Conservation (phyloP, 2,329 filamentous ascomycete species). For the Stachybotrys chartarum region DNA sequence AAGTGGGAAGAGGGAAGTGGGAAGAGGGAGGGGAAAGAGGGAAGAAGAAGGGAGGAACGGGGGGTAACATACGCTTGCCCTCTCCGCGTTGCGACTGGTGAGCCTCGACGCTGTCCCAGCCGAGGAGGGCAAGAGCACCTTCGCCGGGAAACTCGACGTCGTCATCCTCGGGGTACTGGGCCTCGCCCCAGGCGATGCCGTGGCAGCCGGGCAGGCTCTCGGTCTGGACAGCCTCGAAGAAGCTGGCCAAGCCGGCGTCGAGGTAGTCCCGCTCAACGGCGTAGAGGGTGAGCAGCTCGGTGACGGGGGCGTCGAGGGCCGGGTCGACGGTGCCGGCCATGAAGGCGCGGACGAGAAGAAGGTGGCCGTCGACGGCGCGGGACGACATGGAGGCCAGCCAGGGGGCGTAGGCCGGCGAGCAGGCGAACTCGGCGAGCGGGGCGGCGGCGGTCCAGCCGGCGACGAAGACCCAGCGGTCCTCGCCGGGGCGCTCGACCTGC, state of each 20-base stretch:
- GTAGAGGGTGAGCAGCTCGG: slow-evolving; percentile 29
- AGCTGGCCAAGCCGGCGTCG: slow-evolving; percentile 19
- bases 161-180: slow-evolving; percentile 19
- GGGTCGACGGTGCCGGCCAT: slow-evolving; percentile 11
- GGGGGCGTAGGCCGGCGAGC: slow-evolving; percentile 30
- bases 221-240: slow-evolving; percentile 14
- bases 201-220: slow-evolving; percentile 19
- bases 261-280: slow-evolving; percentile 23
- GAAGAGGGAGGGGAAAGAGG: no score
- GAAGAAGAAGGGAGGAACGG: no score
- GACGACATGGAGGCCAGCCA: slow-evolving; percentile 27
- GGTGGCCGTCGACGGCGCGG: slow-evolving; percentile 18
- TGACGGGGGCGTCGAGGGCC: slow-evolving; percentile 25
- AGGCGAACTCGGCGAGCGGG: slow-evolving; percentile 30
- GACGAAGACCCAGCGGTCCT: slow-evolving; percentile 19
- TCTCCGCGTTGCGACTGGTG: slow-evolving; percentile 24
- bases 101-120: slow-evolving; percentile 32
- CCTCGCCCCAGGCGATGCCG: slow-evolving; percentile 24
- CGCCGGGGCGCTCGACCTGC: slow-evolving; percentile 23
- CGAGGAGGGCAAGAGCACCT: slow-evolving; percentile 24
- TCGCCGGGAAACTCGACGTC: slow-evolving; percentile 19
- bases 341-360: slow-evolving; percentile 14
- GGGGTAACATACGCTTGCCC: slow-evolving; percentile 16
- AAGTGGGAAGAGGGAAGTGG: neutral
- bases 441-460: slow-evolving; percentile 25